phyloP scores from a whole-genome alignment of 73 alveolate genomes.

The Durusdinium trenchii region DNA sequence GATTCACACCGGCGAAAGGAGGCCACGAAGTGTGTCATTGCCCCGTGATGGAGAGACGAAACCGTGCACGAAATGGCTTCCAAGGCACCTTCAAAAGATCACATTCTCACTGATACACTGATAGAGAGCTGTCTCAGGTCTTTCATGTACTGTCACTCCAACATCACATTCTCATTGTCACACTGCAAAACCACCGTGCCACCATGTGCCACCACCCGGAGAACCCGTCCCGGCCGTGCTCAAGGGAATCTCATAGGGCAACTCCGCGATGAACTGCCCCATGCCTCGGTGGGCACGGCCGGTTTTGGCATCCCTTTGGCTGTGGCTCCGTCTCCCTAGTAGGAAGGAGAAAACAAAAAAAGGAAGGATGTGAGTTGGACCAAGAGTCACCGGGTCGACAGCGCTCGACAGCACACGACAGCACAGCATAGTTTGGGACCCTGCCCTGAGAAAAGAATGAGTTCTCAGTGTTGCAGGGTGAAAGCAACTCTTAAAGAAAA shows the following conservation, averaged over 20 bases:
- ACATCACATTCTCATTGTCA: neutral
- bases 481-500: too few relatives aligned
- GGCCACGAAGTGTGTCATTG: neutral
- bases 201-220: too few relatives aligned
- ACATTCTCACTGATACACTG: neutral
- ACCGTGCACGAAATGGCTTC: neutral
- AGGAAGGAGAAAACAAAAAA: too few relatives aligned
- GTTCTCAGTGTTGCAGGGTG: too few relatives aligned
- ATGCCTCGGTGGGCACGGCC: conserved; percentile 86
- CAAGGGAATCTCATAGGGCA: conserved; percentile 98
- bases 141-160: neutral
- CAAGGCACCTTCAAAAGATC: neutral
- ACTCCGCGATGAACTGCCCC: conserved; percentile 99
- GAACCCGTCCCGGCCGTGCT: conserved; percentile 94
- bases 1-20: neutral
- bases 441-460: too few relatives aligned
- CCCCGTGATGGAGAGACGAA: neutral
- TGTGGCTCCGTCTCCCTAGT: too few relatives aligned
- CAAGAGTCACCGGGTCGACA: too few relatives aligned
- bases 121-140: neutral
- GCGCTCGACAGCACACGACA: too few relatives aligned
- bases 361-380: too few relatives aligned
- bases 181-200: too few relatives aligned
- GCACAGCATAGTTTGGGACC: too few relatives aligned
- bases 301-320: too few relatives aligned